These are phyloP conservation scores for Striga hermonthica DNA, from an alignment of 305 asterid genomes.

Conservation along the genomic window DNA sequence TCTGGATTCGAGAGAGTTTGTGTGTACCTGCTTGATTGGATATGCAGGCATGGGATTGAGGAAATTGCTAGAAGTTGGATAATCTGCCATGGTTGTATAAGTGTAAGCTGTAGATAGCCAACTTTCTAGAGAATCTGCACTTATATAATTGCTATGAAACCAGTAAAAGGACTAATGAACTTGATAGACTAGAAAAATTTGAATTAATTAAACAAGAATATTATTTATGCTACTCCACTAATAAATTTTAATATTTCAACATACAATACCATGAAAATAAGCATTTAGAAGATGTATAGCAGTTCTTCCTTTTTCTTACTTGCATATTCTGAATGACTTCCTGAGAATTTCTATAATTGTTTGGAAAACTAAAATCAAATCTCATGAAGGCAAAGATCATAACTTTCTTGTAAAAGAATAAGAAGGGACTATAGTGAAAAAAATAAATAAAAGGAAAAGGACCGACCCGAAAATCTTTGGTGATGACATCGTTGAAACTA, in stretches of 20 bases:
- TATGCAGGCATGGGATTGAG: slow-evolving; percentile 78
- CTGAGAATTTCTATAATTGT: slow-evolving; percentile 62
- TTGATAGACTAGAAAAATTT: background rate
- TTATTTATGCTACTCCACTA: background rate
- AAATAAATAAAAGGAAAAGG: background rate
- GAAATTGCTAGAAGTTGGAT: slow-evolving; percentile 77
- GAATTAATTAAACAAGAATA: background rate
- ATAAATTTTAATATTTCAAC: background rate
- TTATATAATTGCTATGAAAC: slow-evolving; percentile 47
- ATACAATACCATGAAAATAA: background rate
- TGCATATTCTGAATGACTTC: slow-evolving; percentile 71
- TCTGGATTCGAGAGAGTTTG: background rate
- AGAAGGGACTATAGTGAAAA: too few relatives aligned
- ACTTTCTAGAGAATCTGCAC: slow-evolving; percentile 37
- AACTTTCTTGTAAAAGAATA: too few relatives aligned
- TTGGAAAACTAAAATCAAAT: too few relatives aligned
- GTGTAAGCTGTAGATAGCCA: slow-evolving; percentile 66
- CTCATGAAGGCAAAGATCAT: too few relatives aligned
- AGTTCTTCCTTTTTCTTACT: slow-evolving; percentile 39
- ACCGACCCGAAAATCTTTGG: slow-evolving; percentile 71
- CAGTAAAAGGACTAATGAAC: background rate
- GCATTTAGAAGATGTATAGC: too few relatives aligned
- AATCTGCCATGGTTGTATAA: slow-evolving; percentile 94
- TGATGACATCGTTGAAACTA: slow-evolving; percentile 61
- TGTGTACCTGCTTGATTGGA: slow-evolving; percentile 71